phyloP scores from a whole-genome alignment of 441 rosid genomes.

The Raphanus hybrid region DNA sequence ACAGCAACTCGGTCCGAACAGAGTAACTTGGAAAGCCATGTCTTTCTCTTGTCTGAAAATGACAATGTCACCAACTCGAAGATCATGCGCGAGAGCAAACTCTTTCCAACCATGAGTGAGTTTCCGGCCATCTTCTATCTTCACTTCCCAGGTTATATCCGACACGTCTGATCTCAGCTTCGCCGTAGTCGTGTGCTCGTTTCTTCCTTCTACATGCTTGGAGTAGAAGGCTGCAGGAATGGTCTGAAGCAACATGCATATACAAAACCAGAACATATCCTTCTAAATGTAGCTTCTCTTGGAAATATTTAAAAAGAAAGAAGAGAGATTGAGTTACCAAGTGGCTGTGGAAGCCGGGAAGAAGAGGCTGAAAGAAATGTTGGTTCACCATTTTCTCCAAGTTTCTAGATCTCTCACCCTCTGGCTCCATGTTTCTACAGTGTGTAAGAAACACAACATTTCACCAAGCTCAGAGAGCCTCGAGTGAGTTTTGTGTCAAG shows the following conservation, averaged over 20 bases:
- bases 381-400: neutral
- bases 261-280: neutral
- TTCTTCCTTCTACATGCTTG: constrained; percentile 17
- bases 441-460: neutral
- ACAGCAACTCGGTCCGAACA: constrained; percentile 32
- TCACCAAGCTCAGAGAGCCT: neutral
- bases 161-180: constrained; percentile 36
- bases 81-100: constrained; percentile 33
- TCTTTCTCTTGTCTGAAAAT: constrained; percentile 33
- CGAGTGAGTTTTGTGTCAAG: neutral
- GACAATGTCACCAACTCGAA: constrained; percentile 30
- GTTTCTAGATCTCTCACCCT: neutral
- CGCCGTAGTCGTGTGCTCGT: neutral
- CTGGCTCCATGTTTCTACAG: too few species aligned
- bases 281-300: neutral
- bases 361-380: constrained; percentile 39
- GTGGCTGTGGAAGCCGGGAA: constrained; percentile 28
- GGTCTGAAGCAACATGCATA: constrained; percentile 35
- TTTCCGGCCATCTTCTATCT: constrained; percentile 30
- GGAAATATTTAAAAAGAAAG: neutral
- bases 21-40: constrained; percentile 29
- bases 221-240: constrained; percentile 33
- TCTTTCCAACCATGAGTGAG: constrained; percentile 39
- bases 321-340: constrained; percentile 31
- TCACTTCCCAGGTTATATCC: constrained; percentile 20